These are phyloP conservation scores for Penicillium sp. DNA, from an alignment of 2,329 filamentous ascomycete species.

Conservation along the genomic window DNA sequence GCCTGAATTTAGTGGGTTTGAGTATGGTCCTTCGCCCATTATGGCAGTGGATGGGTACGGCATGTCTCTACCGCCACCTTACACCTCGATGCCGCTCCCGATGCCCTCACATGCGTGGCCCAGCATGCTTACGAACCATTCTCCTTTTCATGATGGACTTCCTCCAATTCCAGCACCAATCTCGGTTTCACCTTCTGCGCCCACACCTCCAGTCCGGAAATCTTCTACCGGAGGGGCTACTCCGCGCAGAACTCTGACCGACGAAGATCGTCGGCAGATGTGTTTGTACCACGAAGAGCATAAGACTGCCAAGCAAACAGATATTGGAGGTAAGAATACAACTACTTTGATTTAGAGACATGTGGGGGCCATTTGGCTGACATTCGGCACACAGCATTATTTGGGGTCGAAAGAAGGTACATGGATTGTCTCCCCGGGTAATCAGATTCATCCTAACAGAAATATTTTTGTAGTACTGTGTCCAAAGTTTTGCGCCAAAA, in stretches of 20 bases:
- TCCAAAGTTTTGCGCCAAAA: slow-evolving; percentile 94
- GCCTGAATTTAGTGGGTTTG: slow-evolving; percentile 66
- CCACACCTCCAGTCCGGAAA: slow-evolving; percentile 34
- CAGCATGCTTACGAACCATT: slow-evolving; percentile 75
- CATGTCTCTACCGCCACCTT: slow-evolving; percentile 59
- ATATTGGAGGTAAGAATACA: slow-evolving; percentile 74
- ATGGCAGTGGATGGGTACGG: slow-evolving; percentile 59
- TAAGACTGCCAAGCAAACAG: slow-evolving; percentile 87
- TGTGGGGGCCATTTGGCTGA: slow-evolving; percentile 17
- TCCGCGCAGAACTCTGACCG: slow-evolving; percentile 83
- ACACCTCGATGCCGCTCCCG: slow-evolving; percentile 65
- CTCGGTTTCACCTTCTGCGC: slow-evolving; percentile 54
- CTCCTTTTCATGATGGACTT: slow-evolving; percentile 62
- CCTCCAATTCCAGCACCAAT: slow-evolving; percentile 56
- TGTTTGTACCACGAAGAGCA: slow-evolving; percentile 91
- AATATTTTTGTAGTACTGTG: slow-evolving; percentile 70
- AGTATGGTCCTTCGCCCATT: slow-evolving; percentile 63
- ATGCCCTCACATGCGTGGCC: slow-evolving; percentile 73
- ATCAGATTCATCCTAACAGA: slow-evolving; percentile 6
- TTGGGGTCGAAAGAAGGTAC: slow-evolving; percentile 97
- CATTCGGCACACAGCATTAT: slow-evolving; percentile 63
- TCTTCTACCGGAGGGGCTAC: slow-evolving; percentile 54
- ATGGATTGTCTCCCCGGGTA: slow-evolving; percentile 1
- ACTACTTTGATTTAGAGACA: neutral
- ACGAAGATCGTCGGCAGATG: slow-evolving; percentile 88